Base-by-base conservation (phyloP, 495 filamentous ascomycete species). In the Aspergillus kassunensis region DNA sequence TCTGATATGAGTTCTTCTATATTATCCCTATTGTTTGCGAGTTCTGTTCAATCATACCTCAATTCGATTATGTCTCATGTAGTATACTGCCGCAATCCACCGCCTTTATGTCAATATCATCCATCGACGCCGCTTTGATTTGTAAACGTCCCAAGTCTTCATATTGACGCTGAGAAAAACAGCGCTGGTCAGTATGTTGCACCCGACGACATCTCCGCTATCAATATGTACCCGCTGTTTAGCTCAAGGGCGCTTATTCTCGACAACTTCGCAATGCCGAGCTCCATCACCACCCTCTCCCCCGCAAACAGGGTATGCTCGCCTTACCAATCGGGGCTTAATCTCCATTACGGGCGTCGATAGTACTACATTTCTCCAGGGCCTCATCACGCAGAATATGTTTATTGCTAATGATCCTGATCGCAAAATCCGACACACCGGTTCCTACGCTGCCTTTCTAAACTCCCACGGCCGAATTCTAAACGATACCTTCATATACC, bases 401-500 rank as follows among this genome's bases (percentile, higher is more conserved):
- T 73, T 70, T 10, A 66, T 74, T 0, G 56, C 68, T 11, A 72
- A 73, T 45, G 72, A 74, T 53, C 55, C 65, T 58, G 61, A 60
- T 53, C 49, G 60, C 54, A 35, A 52, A 20, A 62, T 52, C 23
- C 66, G 63, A 41, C 69, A 43, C 9, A 67, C 51, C 3, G 82
- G 82, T 13, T 81, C 82, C 64, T 97, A 95, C 70, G 73, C 81
- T 19, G 88, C 83, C 2, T 96, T 98, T 61, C 79, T 98, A 11
- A 95, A 84, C 57, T 89, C 90, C 16, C 80, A 85, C 56, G 91
- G 93, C 36, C 79, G 89, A 34, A 75, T 97, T 9, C 73, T 97
- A 21, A 81, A 91, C 68, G 93, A 98, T 66, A 87, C 89, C 21
- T 96, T 96, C 71, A 75, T 98, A 24, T 96, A 93, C 73, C 84